phyloP scores from a whole-genome alignment of 257 asterid species.

The Henckelia pumila region DNA sequence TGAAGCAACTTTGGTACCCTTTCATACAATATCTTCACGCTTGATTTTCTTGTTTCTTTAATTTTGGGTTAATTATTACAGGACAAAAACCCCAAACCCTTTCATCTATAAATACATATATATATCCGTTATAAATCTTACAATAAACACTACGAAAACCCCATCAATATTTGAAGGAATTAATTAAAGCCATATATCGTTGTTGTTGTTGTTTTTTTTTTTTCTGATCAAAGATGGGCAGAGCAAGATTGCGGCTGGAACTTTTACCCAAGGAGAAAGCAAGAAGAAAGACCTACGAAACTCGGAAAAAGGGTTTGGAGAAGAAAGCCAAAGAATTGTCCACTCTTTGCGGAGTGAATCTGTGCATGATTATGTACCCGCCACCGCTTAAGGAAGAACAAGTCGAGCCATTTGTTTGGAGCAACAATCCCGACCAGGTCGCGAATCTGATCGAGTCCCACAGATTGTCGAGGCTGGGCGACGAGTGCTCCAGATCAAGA shows the following conservation, averaged over 20 bases:
- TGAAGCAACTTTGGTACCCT: too few species aligned
- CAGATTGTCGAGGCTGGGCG: not conserved
- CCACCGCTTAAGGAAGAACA: not conserved
- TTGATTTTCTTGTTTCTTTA: too few species aligned
- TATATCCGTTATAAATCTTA: too few species aligned
- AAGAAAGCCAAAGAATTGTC: constrained; percentile 28
- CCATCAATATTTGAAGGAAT: too few species aligned
- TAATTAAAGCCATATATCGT: too few species aligned
- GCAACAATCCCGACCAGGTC: not conserved
- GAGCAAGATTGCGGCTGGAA: constrained; percentile 17
- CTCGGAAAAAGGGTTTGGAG: constrained; percentile 24
- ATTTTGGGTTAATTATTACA: too few species aligned
- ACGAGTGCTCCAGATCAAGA: not conserved
- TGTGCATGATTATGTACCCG: constrained; percentile 17
- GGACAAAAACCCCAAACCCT: too few species aligned
- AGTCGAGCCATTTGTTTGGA: constrained; percentile 17
- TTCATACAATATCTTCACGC: too few species aligned
- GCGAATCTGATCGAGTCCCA: not conserved
- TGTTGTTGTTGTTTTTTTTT: too few species aligned
- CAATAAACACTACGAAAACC: too few species aligned
- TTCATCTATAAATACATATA: too few species aligned
- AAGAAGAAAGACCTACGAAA: not conserved
- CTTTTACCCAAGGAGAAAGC: constrained; percentile 18
- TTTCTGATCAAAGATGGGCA: not conserved
- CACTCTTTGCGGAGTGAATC: constrained; percentile 27